Evolutionary conservation across 1,284 basidiomycete species (phyloP).

Genomic region (Papiliotrema fonsecae): DNA sequence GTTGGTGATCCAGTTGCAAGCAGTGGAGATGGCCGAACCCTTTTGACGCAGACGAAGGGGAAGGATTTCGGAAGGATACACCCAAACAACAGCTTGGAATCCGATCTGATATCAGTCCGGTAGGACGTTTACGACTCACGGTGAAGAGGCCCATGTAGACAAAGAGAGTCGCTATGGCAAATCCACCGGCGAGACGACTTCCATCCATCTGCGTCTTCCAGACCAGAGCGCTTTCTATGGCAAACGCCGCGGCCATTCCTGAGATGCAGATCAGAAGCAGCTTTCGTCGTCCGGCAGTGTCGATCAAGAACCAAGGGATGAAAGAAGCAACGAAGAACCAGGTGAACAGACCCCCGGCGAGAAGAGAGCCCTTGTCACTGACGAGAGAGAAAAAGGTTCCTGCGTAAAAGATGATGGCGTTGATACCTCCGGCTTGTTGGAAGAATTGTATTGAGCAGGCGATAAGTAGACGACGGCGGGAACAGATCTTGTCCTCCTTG

Average conservation of each 20-base stretch:
- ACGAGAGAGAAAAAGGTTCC: conserved; percentile 20
- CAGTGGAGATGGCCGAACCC: conserved; percentile 35
- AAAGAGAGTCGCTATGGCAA: conserved; percentile 33
- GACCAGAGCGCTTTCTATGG: conserved; percentile 31
- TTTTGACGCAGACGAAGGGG: conserved; percentile 31
- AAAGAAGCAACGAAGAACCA: conserved; percentile 41
- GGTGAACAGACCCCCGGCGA: conserved; percentile 38
- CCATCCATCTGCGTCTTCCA: conserved; percentile 19
- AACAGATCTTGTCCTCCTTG: conserved; percentile 28
- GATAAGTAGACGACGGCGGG: conserved; percentile 36
- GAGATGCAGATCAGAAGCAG: conserved; percentile 32
- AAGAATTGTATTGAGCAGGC: conserved; percentile 44
- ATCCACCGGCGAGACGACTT: conserved; percentile 21
- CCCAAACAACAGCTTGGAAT: conserved; percentile 39
- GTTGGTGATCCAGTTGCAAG: conserved; percentile 30
- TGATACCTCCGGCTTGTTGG: conserved; percentile 44
- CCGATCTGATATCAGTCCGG: conserved; percentile 12
- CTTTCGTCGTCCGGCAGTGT: conserved; percentile 33
- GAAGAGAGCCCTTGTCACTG: conserved; percentile 23
- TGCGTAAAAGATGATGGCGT: conserved; percentile 33
- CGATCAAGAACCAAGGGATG: conserved; percentile 39
- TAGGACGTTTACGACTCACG: conserved; percentile 7
- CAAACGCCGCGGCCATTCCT: conserved; percentile 34
- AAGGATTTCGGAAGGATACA: conserved; percentile 38
- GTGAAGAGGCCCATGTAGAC: conserved; percentile 39